Base-by-base conservation (phyloP, 2,329 filamentous ascomycete genomes). In the Trichothecium sympodiale region DNA sequence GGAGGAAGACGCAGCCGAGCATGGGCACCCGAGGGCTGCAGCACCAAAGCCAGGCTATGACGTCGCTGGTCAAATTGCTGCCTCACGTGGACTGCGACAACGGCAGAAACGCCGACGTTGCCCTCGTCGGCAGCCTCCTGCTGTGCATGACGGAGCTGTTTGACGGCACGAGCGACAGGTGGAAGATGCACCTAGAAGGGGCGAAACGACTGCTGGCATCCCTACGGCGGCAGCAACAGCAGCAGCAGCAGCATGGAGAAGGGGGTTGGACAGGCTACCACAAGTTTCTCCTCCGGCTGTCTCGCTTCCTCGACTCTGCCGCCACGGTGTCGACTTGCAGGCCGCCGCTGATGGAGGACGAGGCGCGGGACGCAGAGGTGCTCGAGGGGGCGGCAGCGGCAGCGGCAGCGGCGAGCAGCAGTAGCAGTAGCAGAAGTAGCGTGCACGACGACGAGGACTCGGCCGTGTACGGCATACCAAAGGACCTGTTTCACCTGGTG, bases 71-170 rank as follows among this genome's bases (percentile, higher is more conserved):
- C 17, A 38, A 45, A n/a, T 41, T 57, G 13, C 40, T 59, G 16
- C 54, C 55, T 2, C 54, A 57, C 9, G 56, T 62, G 1, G 47
- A 55, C 30, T 45, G 40, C 17, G 47, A 45, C 6, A 53, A 46
- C 10, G n/a, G 40, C 17, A 48, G 45, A 5, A 53, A 46, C 20
- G 49, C 47, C 13, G 52, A 55, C 29, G 53, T 60, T 34, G 57
- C 60, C 8, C 58, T 62, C 15, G 53, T 55, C 3, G 54, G 57
- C 13, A 56, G 60, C n/a, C 48, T 64, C 12, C 36, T 64, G 8
- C 51, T 64, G 1, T 63, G 59, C 38, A 56, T 64, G 49, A 60
- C 60, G 4, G 61, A 63, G 38, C 43, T 63, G 8, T 62, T 62
- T 16, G 60, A 64, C 36, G 59, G 60, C 28, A 55, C 58, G 3